These are phyloP conservation scores for Ulmus americana DNA, from an alignment of 331 rosid genomes.

Conservation along the genomic window DNA sequence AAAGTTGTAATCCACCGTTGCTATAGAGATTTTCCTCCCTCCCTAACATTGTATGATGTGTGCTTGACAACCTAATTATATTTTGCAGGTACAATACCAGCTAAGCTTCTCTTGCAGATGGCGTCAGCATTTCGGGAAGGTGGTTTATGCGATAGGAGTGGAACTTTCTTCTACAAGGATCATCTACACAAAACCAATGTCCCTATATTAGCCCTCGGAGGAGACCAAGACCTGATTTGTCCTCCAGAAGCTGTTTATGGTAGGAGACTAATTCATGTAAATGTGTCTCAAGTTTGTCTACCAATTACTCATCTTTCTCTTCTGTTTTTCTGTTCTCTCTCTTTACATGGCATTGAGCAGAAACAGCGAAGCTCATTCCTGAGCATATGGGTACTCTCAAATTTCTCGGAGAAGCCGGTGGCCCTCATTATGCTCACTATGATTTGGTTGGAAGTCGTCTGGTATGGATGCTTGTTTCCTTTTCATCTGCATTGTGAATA, in stretches of 20 bases:
- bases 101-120: constrained; percentile 77
- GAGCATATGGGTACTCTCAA: constrained; percentile 54
- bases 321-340: neutral
- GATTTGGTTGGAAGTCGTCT: constrained; percentile 76
- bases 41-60: constrained; percentile 3
- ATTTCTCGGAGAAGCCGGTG: constrained; percentile 72
- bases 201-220: constrained; percentile 76
- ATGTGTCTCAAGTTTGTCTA: neutral
- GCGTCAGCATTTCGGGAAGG: constrained; percentile 52
- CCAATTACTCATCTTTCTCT: constrained; percentile 3
- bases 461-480: constrained; percentile 36
- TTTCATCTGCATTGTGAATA: neutral
- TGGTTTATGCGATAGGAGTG: constrained; percentile 67
- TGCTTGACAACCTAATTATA: constrained; percentile 17
- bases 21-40: neutral
- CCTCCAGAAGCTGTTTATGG: constrained; percentile 95
- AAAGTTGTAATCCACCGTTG: neutral
- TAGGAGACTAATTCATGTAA: constrained; percentile 24
- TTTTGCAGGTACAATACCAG: constrained; percentile 68
- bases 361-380: constrained; percentile 72
- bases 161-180: constrained; percentile 61
- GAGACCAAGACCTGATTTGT: constrained; percentile 77
- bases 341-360: constrained; percentile 38
- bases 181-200: constrained; percentile 56
- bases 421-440: constrained; percentile 85